Conservation (phyloP, 2,329 filamentous ascomycete genomes). For the Ophidiomyces ophidiicola region DNA sequence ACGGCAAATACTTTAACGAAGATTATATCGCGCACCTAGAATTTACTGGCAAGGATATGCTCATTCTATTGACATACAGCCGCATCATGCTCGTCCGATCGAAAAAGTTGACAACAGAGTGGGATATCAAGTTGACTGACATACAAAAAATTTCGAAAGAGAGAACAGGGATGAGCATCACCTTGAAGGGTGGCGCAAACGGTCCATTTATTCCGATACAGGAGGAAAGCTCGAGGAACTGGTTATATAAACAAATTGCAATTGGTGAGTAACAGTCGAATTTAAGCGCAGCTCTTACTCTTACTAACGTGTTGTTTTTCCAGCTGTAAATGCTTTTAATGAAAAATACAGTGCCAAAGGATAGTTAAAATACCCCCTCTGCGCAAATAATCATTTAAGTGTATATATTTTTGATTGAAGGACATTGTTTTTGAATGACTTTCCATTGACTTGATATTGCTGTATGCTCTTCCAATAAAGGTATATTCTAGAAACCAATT, state of each 20-base stretch:
- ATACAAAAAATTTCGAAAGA: conserved; percentile 96
- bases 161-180: conserved; percentile 80
- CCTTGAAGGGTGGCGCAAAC: conserved; percentile 77
- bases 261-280: conserved; percentile 36
- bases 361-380: conserved; percentile 16
- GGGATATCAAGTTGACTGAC: conserved; percentile 92
- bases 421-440: background rate
- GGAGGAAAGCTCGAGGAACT: conserved; percentile 65
- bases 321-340: conserved; percentile 54
- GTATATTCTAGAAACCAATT: too few relatives aligned
- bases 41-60: conserved; percentile 74
- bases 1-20: conserved; percentile 95
- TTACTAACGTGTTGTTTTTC: conserved; percentile 1
- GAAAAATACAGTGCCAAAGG: conserved; percentile 54
- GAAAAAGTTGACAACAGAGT: conserved; percentile 75
- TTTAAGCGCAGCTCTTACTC: too few relatives aligned
- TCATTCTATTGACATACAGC: conserved; percentile 76
- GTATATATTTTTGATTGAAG: background rate
- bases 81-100: conserved; percentile 84
- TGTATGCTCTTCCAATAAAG: too few relatives aligned
- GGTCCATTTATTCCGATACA: conserved; percentile 88
- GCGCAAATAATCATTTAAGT: background rate
- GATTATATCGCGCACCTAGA: conserved; percentile 94
- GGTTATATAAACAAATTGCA: conserved; percentile 54
- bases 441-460: background rate